These are phyloP conservation scores for Rhodamnia argentea DNA, from an alignment of 345 rosid genomes.

Conservation along the genomic window DNA sequence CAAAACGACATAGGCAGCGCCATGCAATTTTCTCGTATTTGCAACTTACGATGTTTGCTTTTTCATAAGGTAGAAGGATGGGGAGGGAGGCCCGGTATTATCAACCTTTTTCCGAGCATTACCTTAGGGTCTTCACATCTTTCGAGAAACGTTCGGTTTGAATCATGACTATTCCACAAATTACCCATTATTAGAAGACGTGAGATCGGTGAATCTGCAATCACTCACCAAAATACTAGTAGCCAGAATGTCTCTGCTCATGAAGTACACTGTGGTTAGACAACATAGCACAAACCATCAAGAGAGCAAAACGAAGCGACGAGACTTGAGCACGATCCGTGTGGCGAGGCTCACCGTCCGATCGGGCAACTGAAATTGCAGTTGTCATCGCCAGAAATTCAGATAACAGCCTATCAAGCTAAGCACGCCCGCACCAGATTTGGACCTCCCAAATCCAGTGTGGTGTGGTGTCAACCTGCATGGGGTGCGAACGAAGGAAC, in stretches of 20 bases:
- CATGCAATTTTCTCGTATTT: neutral
- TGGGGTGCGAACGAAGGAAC: neutral
- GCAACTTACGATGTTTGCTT: neutral
- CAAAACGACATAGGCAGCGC: neutral
- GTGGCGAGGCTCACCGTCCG: neutral
- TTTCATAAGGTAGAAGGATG: neutral
- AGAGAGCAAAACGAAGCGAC: neutral
- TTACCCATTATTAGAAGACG: neutral
- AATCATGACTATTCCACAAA: neutral
- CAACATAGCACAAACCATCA: no score
- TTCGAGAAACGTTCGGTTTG: accelerated
- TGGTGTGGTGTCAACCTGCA: neutral
- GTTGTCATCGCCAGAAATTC: neutral
- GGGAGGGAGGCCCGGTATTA: neutral
- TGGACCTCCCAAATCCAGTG: neutral
- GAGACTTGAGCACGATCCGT: neutral
- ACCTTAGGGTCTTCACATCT: no score
- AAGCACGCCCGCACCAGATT: neutral
- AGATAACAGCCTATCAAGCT: neutral
- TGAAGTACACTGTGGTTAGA: no score
- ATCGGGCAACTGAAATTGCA: neutral
- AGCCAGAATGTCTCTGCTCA: no score
- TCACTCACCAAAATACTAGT: neutral
- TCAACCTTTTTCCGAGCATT: neutral
- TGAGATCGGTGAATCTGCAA: no score